phyloP scores from a whole-genome alignment of 345 rosid genomes.

The Noccaea caerulescens region DNA sequence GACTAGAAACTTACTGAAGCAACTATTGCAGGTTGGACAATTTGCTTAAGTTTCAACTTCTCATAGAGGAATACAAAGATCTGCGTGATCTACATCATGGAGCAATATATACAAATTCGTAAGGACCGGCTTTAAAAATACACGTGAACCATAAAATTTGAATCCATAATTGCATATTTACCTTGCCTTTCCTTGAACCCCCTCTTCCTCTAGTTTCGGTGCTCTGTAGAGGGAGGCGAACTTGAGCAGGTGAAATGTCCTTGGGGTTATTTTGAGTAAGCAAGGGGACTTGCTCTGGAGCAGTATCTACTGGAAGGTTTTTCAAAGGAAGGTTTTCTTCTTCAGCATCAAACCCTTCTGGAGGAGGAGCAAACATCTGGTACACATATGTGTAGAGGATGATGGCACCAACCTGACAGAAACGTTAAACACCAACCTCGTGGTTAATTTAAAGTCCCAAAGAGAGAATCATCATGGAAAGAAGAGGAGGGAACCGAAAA shows the following conservation, averaged over 20 bases:
- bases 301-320: slow-evolving; percentile 48
- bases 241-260: slow-evolving; percentile 54
- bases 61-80: slow-evolving; percentile 64
- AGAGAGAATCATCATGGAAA: slow-evolving; percentile 17
- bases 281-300: slow-evolving; percentile 72
- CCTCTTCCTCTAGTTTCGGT: slow-evolving; percentile 43
- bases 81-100: slow-evolving; percentile 57
- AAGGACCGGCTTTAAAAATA: slow-evolving; percentile 22
- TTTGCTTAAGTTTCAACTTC: slow-evolving; percentile 94
- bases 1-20: slow-evolving; percentile 77
- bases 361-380: slow-evolving; percentile 91
- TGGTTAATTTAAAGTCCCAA: neutral
- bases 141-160: neutral
- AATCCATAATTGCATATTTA: slow-evolving; percentile 38
- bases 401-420: slow-evolving; percentile 92
- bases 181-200: slow-evolving; percentile 63
- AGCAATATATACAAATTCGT: slow-evolving; percentile 25
- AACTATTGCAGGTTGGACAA: slow-evolving; percentile 89
- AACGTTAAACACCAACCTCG: slow-evolving; percentile 30
- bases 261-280: slow-evolving; percentile 52
- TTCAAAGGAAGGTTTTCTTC: slow-evolving; percentile 63
- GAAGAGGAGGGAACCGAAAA: slow-evolving; percentile 20
- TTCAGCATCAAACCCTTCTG: slow-evolving; percentile 80
- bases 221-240: slow-evolving; percentile 54
- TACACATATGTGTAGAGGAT: slow-evolving; percentile 94